Base-by-base conservation (phyloP, 768 basidiomycete species). In the Royoungia palumana region DNA sequence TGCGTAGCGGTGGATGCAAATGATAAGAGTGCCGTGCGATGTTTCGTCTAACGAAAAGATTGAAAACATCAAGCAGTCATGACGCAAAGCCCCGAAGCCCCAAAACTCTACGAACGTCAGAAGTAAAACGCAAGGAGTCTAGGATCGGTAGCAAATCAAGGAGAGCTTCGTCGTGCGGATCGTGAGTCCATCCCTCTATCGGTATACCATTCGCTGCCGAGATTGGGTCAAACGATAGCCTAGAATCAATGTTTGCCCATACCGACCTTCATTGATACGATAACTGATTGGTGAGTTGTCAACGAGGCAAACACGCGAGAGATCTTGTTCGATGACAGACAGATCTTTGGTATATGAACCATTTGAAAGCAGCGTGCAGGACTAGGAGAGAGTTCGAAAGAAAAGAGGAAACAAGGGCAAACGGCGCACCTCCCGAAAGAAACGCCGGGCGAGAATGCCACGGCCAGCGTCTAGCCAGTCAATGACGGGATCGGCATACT, bases 401-500 rank as follows among this genome's bases (percentile, higher is more conserved):
- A 35, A 34, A 21, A 34, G 22, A 46, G 22, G 16, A 3, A 16
- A 21, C 39, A 52, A 40, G 27, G 25, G 16, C 19, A 27, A 19
- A 36, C 21, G 19, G 78, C 89, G 49, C 46, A 89, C 89, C 75
- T 96, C 93, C 53, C 96, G 83, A 71, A 98, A 99, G 54, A 96
- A 75, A 30, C 94, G 83, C 53, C 89, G 87, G 2, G 77, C 81
- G 30, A 99, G 80, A 49, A 98, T 89, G 16, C 94, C 94, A 38
- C 92, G 81, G 4, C 94, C 92, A 46, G 87, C 92, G 64, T 99
- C 96, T 46, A 99, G 73, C 96, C 96, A 99, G 70, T 99, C 96
- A 57, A 99, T 99, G 24, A 99, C 94, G 0, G 96, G 96, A 73
- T 99, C 96, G 53, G 96, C 96, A 67, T 99, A 99, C 70, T 99